Conservation (phyloP, 805 yeast species). For the Nakazawaea ambrosiae region DNA sequence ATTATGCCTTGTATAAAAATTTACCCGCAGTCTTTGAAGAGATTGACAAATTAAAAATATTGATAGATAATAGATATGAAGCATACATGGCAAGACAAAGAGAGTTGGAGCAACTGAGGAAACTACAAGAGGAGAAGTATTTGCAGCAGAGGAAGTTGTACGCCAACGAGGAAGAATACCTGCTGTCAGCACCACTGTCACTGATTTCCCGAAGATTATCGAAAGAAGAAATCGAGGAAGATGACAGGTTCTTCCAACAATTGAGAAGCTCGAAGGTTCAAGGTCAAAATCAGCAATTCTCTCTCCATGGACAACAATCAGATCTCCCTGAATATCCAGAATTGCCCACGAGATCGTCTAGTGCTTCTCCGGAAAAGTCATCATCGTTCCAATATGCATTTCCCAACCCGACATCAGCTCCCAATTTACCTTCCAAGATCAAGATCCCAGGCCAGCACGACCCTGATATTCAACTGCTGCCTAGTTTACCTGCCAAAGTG, state of each 20-base stretch:
- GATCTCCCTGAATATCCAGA: background rate
- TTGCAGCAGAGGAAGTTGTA: conserved; percentile 7
- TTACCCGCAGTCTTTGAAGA: conserved; percentile 23
- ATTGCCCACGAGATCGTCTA: background rate
- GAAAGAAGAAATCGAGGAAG: background rate
- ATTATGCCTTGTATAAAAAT: conserved; percentile 15
- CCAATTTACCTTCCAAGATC: background rate
- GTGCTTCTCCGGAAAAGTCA: no score
- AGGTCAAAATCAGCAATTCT: background rate
- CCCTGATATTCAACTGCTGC: no score
- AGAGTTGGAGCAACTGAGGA: conserved; percentile 10
- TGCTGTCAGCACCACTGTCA: no score
- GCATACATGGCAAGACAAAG: conserved; percentile 15
- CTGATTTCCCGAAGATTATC: background rate
- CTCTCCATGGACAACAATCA: background rate
- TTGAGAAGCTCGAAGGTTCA: conserved; percentile 1
- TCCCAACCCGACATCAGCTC: background rate
- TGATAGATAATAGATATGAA: conserved; percentile 20
- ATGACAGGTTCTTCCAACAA: conserved; percentile 5
- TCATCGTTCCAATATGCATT: no score
- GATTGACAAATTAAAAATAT: conserved; percentile 21
- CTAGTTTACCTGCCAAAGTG: conserved; percentile 3
- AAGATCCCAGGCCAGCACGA: no score
- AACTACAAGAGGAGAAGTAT: conserved; percentile 9
- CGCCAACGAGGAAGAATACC: background rate